Conservation (phyloP, 2,329 filamentous ascomycete genomes). For the Aureobasidium sp. region DNA sequence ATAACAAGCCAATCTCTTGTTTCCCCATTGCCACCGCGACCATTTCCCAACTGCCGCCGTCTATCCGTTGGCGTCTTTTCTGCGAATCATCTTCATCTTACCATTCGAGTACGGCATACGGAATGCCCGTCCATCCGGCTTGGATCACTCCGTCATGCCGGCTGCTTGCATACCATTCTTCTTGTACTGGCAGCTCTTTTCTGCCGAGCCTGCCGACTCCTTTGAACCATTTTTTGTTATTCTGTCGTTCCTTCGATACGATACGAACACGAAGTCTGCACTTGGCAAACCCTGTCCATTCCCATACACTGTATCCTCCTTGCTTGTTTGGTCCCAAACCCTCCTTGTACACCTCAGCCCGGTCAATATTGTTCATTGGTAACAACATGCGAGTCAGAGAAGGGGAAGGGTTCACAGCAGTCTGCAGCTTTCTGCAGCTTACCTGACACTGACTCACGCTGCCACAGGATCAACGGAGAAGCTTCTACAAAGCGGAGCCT, state of each 20-base stretch:
- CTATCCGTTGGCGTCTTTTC: slow-evolving; percentile 7
- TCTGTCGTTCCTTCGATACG: neutral
- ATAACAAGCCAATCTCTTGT: slow-evolving; percentile 9
- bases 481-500: neutral
- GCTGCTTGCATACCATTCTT: neutral
- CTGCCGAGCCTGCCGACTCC: neutral
- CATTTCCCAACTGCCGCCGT: slow-evolving; percentile 3
- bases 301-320: neutral
- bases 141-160: neutral
- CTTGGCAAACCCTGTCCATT: slow-evolving; percentile 8
- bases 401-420: neutral
- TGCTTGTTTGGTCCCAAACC: neutral
- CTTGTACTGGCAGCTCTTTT: neutral
- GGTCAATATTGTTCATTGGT: neutral
- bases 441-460: slow-evolving; percentile 7
- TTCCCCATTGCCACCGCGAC: slow-evolving; percentile 5
- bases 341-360: neutral
- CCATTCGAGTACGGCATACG: neutral
- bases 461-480: slow-evolving; percentile 2
- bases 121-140: neutral
- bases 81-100: neutral
- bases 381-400: slow-evolving; percentile 11
- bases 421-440: slow-evolving; percentile 7
- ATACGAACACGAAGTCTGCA: neutral
- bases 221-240: neutral